Percentiles rank a stretch among this genome's conserved stretches.
Evolutionary conservation across 768 basidiomycete species (phyloP).

Genomic region (Scleroderma bovista): DNA sequence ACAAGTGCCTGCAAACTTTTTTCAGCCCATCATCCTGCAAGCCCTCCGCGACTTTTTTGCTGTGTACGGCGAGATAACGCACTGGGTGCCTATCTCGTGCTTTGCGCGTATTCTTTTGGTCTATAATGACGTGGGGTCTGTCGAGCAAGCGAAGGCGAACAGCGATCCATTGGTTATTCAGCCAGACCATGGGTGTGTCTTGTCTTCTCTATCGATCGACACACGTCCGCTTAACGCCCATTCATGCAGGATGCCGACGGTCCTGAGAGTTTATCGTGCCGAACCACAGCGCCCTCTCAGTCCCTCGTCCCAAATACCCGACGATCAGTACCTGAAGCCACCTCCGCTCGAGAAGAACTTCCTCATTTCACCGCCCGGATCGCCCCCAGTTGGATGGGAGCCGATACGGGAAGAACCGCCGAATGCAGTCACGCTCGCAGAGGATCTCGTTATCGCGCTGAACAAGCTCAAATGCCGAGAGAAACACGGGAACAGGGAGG

Average conservation of each 20-base stretch:
- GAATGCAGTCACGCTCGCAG: constrained; percentile 75
- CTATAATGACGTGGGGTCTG: constrained; percentile 57
- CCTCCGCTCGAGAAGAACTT: constrained; percentile 89
- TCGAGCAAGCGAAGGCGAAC: constrained; percentile 58
- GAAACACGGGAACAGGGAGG: constrained; percentile 38
- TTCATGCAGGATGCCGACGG: constrained; percentile 38
- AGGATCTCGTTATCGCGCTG: constrained; percentile 81
- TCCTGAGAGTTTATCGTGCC: constrained; percentile 67
- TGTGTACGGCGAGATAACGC: constrained; percentile 73
- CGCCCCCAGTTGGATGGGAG: constrained; percentile 97
- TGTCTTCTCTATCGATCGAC: constrained; percentile 1
- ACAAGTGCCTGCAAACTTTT: constrained; percentile 69
- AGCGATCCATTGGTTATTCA: constrained; percentile 63
- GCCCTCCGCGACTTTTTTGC: constrained; percentile 70
- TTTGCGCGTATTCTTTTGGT: constrained; percentile 84
- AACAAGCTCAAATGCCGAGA: constrained; percentile 58
- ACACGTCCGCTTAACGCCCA: constrained; percentile 7
- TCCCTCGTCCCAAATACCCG: constrained; percentile 23
- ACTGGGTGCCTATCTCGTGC: constrained; percentile 83
- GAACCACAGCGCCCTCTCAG: constrained; percentile 60
- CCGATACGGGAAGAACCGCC: constrained; percentile 87
- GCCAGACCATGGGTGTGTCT: constrained; percentile 45
- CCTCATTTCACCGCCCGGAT: constrained; percentile 95
- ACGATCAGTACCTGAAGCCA: constrained; percentile 48
- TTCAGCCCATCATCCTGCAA: constrained; percentile 61